Base-by-base conservation (phyloP, 148 eudicot species). In the Vaccinium corymbosum region DNA sequence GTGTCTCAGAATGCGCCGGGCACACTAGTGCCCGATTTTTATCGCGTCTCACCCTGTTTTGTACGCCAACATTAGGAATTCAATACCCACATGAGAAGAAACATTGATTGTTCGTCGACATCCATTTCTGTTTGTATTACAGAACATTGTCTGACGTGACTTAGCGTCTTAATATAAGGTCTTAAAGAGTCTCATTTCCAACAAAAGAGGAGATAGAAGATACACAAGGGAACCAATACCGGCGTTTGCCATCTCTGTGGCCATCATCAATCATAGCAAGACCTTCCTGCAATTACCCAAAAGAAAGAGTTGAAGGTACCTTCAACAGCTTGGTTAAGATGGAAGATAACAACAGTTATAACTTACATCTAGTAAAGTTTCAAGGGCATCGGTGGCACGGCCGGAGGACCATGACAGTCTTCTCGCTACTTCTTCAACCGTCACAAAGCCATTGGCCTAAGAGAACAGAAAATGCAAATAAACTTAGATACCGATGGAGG, bases 191-290 rank as follows among this genome's bases (percentile, higher is more conserved):
- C 50, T 94, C 98, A 22, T 91, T 85, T 87, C 91, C 94, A 20
- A 91, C 88, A 53, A 86, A 87, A n/a, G 98, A 88, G 53, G 97
- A 89, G 80, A 93, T 89, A 64, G 96, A 93, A 80, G 98, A 94
- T 76, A 97, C 98, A 66, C 99, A 97, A 2, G 97, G 99, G 89
- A 97, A 97, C 98, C 98, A 94, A 81, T 94, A 97, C 53, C 93
- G 90, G 1, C 98, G 93, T 84, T 89, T 94, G 35, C 99, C 93
- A 81, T 97, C 98, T 86, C 84, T 89, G 85, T 94, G 97, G 38
- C 98, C 98, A 80, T 95, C 97, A 86, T 97, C 99, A 20, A 97
- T 94, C 99, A 97, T 97, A 57, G 99, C 97, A 87, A 97, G 96
- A 76, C 96, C 98, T 87, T 93, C 98, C 98, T 97, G 95, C 73